Conservation (phyloP, 768 basidiomycete genomes). For the Amanita fuliginea region DNA sequence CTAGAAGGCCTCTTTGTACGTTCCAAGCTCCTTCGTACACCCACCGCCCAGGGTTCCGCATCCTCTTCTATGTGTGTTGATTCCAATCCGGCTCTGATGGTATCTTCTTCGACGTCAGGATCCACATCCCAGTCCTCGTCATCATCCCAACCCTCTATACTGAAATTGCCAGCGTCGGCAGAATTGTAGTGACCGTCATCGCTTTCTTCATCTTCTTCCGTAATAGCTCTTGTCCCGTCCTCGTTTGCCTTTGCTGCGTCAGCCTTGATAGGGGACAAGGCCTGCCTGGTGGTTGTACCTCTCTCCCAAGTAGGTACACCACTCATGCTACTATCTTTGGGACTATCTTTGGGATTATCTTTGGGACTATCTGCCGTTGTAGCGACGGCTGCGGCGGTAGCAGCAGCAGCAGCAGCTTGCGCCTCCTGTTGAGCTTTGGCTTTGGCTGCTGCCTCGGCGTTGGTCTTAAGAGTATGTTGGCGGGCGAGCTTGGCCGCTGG, state of each 20-base stretch:
- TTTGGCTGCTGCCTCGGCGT: slow-evolving; percentile 65
- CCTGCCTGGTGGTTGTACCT: slow-evolving; percentile 58
- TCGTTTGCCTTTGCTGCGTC: slow-evolving; percentile 39
- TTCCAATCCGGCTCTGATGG: slow-evolving; percentile 54
- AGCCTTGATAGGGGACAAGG: slow-evolving; percentile 32
- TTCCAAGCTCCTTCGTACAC: slow-evolving; percentile 65
- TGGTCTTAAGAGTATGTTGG: slow-evolving; percentile 85
- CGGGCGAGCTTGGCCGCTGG: slow-evolving; percentile 86
- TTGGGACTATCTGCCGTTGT: slow-evolving; percentile 21
- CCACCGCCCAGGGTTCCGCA: slow-evolving; percentile 68
- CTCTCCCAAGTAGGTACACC: slow-evolving; percentile 70
- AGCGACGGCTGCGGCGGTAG: slow-evolving; percentile 20
- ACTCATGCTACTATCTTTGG: slow-evolving; percentile 18
- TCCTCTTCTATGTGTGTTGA: slow-evolving; percentile 41
- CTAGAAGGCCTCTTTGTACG: slow-evolving; percentile 52
- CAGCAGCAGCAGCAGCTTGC: slow-evolving; percentile 13
- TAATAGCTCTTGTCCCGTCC: slow-evolving; percentile 52
- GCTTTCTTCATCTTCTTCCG: slow-evolving; percentile 63
- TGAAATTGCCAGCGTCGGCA: slow-evolving; percentile 27
- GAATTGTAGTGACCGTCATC: slow-evolving; percentile 38
- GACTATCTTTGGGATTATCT: too few species aligned
- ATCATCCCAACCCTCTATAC: slow-evolving; percentile 64
- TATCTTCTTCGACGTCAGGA: slow-evolving; percentile 62
- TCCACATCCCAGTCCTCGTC: slow-evolving; percentile 68
- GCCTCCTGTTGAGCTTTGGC: slow-evolving; percentile 50